These are phyloP conservation scores for Vitis amurensis DNA, from an alignment of 164 flowering plant species.

Conservation along the genomic window DNA sequence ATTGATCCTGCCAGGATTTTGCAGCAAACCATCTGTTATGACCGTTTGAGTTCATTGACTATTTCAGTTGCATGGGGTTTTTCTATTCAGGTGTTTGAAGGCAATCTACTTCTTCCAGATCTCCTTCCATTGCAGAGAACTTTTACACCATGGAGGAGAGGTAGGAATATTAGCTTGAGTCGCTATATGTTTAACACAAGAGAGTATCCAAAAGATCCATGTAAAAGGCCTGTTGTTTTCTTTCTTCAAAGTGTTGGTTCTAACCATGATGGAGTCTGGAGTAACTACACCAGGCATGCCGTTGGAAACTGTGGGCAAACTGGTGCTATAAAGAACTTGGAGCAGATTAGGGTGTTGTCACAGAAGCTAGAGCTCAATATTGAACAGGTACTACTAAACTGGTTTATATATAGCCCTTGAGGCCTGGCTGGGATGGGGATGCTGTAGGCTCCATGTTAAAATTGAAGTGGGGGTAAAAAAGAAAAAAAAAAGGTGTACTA, in stretches of 20 bases:
- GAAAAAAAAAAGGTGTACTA: too few relatives aligned
- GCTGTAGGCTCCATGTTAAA: too few relatives aligned
- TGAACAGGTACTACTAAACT: constrained; percentile 45
- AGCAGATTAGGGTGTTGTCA: constrained; percentile 45
- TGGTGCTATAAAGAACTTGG: constrained; percentile 28
- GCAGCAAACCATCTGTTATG: constrained; percentile 83
- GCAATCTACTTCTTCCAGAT: constrained; percentile 58
- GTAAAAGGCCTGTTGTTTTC: constrained; percentile 53
- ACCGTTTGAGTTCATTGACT: constrained; percentile 41
- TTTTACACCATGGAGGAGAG: constrained; percentile 68
- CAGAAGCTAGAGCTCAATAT: constrained; percentile 40
- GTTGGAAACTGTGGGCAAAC: constrained; percentile 31
- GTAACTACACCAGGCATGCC: constrained; percentile 38
- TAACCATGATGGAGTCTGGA: constrained; percentile 27
- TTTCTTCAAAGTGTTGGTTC: constrained; percentile 47
- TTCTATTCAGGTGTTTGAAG: constrained; percentile 65
- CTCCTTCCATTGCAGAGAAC: constrained; percentile 55
- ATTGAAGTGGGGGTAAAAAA: too few relatives aligned
- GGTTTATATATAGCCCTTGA: background rate
- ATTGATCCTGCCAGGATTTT: constrained; percentile 63
- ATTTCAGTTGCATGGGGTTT: constrained; percentile 84
- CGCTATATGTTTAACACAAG: constrained; percentile 63
- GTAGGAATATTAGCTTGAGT: constrained; percentile 16
- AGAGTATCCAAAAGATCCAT: constrained; percentile 55
- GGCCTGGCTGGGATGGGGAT: background rate